Evolutionary conservation across 2,329 filamentous ascomycete species (phyloP).

Genomic region (Gliomastix tumulicola): DNA sequence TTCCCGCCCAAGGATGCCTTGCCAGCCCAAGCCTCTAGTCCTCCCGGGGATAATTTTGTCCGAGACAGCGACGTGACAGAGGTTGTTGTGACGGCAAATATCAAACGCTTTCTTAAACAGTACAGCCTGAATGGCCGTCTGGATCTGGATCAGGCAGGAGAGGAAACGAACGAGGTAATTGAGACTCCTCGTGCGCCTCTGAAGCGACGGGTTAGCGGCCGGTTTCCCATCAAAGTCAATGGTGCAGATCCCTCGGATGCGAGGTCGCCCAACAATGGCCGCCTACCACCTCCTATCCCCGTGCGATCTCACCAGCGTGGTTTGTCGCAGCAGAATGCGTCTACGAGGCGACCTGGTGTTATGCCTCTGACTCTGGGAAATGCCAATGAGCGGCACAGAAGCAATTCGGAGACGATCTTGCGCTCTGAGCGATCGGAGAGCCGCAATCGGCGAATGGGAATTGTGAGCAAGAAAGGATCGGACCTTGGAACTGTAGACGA

Average conservation of each 20-base stretch:
- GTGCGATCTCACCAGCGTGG: slow-evolving; percentile 70
- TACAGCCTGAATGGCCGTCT: slow-evolving; percentile 42
- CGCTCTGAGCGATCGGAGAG: slow-evolving; percentile 46
- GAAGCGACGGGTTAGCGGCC: slow-evolving; percentile 56
- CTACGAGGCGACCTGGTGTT: slow-evolving; percentile 63
- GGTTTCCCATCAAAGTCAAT: slow-evolving; percentile 66
- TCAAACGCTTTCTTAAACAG: slow-evolving; percentile 54
- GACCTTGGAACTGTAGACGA: slow-evolving; percentile 59
- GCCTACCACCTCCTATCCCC: slow-evolving; percentile 73
- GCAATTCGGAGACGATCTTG: slow-evolving; percentile 56
- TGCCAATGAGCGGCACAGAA: slow-evolving; percentile 59
- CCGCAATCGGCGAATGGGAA: slow-evolving; percentile 56
- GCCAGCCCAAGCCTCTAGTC: slow-evolving; percentile 48
- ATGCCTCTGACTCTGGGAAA: slow-evolving; percentile 64
- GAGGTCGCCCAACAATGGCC: slow-evolving; percentile 59
- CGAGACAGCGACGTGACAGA: slow-evolving; percentile 58
- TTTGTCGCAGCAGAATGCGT: slow-evolving; percentile 59
- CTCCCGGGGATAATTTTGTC: slow-evolving; percentile 44
- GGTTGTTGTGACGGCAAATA: slow-evolving; percentile 50
- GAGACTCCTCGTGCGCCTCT: slow-evolving; percentile 71
- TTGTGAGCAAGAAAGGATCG: slow-evolving; percentile 51
- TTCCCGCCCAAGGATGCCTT: slow-evolving; percentile 70
- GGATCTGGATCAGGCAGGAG: slow-evolving; percentile 37
- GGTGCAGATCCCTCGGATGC: slow-evolving; percentile 61
- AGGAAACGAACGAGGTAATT: slow-evolving; percentile 64